These are phyloP conservation scores for Capronia epimyces DNA, from an alignment of 2,329 filamentous ascomycete genomes.

Conservation along the genomic window DNA sequence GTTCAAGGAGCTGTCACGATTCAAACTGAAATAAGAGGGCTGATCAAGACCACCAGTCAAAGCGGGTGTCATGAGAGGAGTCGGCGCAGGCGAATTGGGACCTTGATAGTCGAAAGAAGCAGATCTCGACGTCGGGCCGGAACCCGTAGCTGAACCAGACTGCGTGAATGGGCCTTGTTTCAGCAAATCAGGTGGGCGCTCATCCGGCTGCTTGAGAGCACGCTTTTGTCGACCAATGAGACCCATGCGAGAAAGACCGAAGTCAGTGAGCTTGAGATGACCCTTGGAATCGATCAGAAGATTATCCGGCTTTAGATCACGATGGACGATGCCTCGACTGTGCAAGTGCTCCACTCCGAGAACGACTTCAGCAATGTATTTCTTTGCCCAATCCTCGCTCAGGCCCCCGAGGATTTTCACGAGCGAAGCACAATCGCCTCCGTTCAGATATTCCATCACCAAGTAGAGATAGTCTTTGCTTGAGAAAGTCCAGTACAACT, in stretches of 20 bases:
- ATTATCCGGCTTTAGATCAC: conserved; percentile 95
- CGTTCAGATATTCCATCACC: conserved; percentile 98
- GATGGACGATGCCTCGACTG: conserved; percentile 88
- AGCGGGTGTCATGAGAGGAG: conserved; percentile 80
- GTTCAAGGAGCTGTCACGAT: conserved; percentile 51
- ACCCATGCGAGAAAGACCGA: conserved; percentile 95
- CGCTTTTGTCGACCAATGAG: conserved; percentile 93
- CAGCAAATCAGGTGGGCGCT: conserved; percentile 84
- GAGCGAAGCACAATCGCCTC: conserved; percentile 90
- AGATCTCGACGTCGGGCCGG: conserved; percentile 83
- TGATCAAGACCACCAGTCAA: conserved; percentile 63
- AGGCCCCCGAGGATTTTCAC: conserved; percentile 90
- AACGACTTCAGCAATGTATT: conserved; percentile 92
- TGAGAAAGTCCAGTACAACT: conserved; percentile 98
- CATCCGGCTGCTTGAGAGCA: conserved; percentile 69
- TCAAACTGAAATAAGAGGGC: conserved; percentile 88
- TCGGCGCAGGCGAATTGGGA: conserved; percentile 69
- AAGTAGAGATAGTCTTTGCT: conserved; percentile 98
- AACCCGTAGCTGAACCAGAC: conserved; percentile 62
- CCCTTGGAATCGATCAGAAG: conserved; percentile 94
- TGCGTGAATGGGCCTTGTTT: conserved; percentile 82
- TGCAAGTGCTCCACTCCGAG: conserved; percentile 96
- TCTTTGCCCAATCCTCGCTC: conserved; percentile 96
- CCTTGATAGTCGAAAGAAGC: conserved; percentile 87
- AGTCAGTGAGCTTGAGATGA: conserved; percentile 94